Evolutionary conservation across 2,329 filamentous ascomycete species (phyloP).

Genomic region (Ceratocystis eucalypticola): DNA sequence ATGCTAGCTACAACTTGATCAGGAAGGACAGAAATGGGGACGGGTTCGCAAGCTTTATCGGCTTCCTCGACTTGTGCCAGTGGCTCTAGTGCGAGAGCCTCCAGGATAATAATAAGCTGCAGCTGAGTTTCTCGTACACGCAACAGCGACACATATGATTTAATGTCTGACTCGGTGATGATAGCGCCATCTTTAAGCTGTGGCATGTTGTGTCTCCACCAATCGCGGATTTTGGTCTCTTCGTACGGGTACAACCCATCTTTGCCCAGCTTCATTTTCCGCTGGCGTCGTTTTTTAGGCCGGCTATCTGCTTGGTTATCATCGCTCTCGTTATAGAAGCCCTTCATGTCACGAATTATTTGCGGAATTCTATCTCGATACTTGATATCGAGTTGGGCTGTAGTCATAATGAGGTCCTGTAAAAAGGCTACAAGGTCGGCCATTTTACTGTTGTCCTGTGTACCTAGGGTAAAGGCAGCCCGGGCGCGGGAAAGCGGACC

Average conservation of each 20-base stretch:
- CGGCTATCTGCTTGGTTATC: conserved; percentile 21
- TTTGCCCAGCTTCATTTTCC: conserved; percentile 53
- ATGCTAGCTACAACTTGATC: conserved; percentile 19
- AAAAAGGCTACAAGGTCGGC: conserved; percentile 53
- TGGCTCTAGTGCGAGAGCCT: conserved; percentile 58
- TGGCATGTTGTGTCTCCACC: conserved; percentile 53
- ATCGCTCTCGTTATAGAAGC: conserved; percentile 42
- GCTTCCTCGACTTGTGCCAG: conserved; percentile 31
- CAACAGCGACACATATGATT: conserved; percentile 49
- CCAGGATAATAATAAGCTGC: conserved; percentile 66
- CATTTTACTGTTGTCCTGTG: conserved; percentile 46
- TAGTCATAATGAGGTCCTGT: conserved; percentile 53
- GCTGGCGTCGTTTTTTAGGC: conserved; percentile 40
- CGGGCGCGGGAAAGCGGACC: conserved; percentile 64
- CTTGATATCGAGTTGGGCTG: conserved; percentile 61
- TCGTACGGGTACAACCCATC: conserved; percentile 56
- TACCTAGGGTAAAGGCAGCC: conserved; percentile 52
- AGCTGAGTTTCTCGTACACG: conserved; percentile 65
- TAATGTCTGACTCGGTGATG: conserved; percentile 40
- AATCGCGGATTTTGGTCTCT: conserved; percentile 48
- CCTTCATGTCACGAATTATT: conserved; percentile 44
- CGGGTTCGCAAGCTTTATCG: conserved; percentile 26
- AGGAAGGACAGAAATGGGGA: conserved; percentile 4
- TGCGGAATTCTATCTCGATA: conserved; percentile 57
- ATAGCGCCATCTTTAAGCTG: conserved; percentile 32